phyloP scores from a whole-genome alignment of 2,329 filamentous ascomycete species.

The Eutypa lata region DNA sequence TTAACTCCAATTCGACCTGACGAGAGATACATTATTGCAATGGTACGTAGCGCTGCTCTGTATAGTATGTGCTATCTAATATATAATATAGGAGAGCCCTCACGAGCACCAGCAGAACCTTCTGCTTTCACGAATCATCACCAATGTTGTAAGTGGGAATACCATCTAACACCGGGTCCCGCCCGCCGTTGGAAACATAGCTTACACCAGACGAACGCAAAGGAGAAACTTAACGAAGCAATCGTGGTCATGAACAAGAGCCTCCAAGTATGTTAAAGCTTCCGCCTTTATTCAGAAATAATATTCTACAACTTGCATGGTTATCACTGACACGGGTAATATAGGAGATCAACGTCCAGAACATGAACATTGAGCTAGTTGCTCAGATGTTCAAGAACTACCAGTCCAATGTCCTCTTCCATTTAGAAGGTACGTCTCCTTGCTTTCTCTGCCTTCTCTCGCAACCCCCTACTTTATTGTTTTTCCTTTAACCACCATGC shows the following conservation, averaged over 20 bases:
- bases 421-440: constrained; percentile 74
- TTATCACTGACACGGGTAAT: too few species aligned
- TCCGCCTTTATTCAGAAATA: neutral
- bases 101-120: constrained; percentile 97
- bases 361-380: constrained; percentile 97
- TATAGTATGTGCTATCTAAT: neutral
- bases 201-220: constrained; percentile 8
- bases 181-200: constrained; percentile 4
- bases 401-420: constrained; percentile 94
- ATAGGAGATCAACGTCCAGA: constrained; percentile 95
- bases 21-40: neutral
- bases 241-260: constrained; percentile 89
- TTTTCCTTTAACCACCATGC: constrained; percentile 7
- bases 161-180: constrained; percentile 2
- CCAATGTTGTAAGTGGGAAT: constrained; percentile 77
- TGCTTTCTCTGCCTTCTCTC: neutral
- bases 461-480: neutral
- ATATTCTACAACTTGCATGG: too few species aligned
- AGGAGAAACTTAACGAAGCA: constrained; percentile 98
- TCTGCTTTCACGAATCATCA: constrained; percentile 91
- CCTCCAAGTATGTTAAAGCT: constrained; percentile 61
- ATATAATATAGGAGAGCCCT: constrained; percentile 71
- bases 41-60: neutral
- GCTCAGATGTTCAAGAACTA: constrained; percentile 99
- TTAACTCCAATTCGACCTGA: neutral